Percentiles rank a stretch among this genome's conserved stretches.
Evolutionary conservation across 257 asterid species (phyloP).

Genomic region (Cinchona pubescens): DNA sequence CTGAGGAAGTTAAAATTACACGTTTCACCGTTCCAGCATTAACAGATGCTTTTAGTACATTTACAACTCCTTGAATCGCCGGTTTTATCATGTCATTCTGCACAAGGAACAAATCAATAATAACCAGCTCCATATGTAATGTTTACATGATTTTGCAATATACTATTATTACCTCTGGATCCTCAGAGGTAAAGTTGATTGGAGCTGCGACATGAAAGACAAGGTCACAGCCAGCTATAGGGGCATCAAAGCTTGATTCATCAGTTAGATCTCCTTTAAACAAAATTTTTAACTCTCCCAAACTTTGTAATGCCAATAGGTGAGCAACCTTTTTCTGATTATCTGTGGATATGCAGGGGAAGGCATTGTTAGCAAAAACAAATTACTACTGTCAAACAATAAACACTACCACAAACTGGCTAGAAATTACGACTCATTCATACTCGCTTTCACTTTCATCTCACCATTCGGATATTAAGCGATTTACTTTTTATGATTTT

Average conservation of each 20-base stretch:
- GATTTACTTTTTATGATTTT: no score
- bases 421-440: no score
- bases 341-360: conserved; percentile 3
- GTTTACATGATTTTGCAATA: background rate
- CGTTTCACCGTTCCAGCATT: conserved; percentile 21
- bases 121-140: no score
- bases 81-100: conserved; percentile 33
- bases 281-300: conserved; percentile 19
- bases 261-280: conserved; percentile 24
- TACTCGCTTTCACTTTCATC: background rate
- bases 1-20: conserved; percentile 31
- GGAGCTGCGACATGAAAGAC: conserved; percentile 33
- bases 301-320: conserved; percentile 16
- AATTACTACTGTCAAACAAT: background rate
- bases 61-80: conserved; percentile 25
- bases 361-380: background rate
- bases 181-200: conserved; percentile 25
- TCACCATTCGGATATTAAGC: no score
- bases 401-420: background rate
- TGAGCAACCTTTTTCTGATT: conserved; percentile 23
- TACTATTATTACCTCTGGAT: conserved; percentile 25
- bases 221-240: conserved; percentile 21
- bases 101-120: no score
- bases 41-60: conserved; percentile 23
- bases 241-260: conserved; percentile 24